A percentile compares a stretch with the other conserved stretches of the same genome.
phyloP scores from a whole-genome alignment of 139 green algal species.

The Coelastrella sp. region DNA sequence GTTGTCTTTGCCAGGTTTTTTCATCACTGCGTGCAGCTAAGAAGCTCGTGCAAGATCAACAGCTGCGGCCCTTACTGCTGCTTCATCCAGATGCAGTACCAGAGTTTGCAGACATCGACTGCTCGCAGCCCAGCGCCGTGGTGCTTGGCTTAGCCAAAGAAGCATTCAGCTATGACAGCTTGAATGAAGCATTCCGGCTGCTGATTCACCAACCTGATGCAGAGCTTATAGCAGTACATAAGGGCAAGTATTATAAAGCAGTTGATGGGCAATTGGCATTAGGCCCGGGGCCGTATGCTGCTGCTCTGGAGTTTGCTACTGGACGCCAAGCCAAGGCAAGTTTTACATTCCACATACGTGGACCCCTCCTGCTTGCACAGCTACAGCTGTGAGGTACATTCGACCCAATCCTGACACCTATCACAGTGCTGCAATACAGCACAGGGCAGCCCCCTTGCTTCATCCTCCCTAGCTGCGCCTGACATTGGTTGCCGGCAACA shows the following conservation, averaged over 20 bases:
- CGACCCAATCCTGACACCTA: no score
- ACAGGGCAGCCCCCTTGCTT: no score
- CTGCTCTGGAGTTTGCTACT: slow-evolving; percentile 41
- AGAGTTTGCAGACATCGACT: slow-evolving; percentile 50
- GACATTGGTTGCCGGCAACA: no score
- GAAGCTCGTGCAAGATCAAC: slow-evolving; percentile 5
- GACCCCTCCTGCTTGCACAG: no score
- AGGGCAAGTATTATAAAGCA: slow-evolving; percentile 50
- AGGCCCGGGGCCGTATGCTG: slow-evolving; percentile 56
- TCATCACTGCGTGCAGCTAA: slow-evolving; percentile 28
- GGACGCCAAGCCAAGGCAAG: slow-evolving; percentile 21
- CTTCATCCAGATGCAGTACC: slow-evolving; percentile 54
- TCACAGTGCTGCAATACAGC: no score
- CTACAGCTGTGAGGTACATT: no score
- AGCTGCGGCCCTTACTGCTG: slow-evolving; percentile 53
- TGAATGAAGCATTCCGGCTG: slow-evolving; percentile 54
- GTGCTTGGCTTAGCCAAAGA: slow-evolving; percentile 56
- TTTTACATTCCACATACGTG: no score
- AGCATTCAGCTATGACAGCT: slow-evolving; percentile 49
- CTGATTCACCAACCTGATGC: slow-evolving; percentile 46
- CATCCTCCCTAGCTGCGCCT: no score
- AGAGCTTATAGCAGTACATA: slow-evolving; percentile 56
- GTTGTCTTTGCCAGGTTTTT: slow-evolving; percentile 33
- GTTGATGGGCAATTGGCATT: slow-evolving; percentile 53
- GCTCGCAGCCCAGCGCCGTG: slow-evolving; percentile 16